These are phyloP conservation scores for Mycosphaerelloides madeirae DNA, from an alignment of 2,329 filamentous ascomycete species.

Conservation along the genomic window DNA sequence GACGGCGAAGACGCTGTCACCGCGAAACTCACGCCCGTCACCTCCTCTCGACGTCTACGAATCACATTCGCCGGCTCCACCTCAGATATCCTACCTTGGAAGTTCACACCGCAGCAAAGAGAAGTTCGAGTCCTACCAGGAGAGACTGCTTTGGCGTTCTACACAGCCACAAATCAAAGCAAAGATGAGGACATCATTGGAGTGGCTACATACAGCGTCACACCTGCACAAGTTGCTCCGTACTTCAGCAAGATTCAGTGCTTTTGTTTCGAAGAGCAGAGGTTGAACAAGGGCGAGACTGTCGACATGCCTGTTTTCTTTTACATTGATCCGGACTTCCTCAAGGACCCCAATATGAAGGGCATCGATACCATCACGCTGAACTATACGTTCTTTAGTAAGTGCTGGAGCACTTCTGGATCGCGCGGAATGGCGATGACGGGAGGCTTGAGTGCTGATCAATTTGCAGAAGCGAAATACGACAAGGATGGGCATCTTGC, in stretches of 20 bases:
- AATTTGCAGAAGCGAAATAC: slow-evolving; percentile 67
- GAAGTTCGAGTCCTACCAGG: slow-evolving; percentile 93
- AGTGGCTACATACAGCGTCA: slow-evolving; percentile 95
- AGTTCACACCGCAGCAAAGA: slow-evolving; percentile 92
- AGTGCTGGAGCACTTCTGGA: slow-evolving; percentile 43
- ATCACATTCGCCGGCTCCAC: slow-evolving; percentile 96
- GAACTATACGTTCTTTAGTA: slow-evolving; percentile 98
- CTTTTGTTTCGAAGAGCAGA: slow-evolving; percentile 96
- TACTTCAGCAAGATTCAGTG: slow-evolving; percentile 99
- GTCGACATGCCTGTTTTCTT: slow-evolving; percentile 99
- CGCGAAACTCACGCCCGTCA: slow-evolving; percentile 73
- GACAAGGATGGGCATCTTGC: slow-evolving; percentile 71
- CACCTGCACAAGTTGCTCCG: slow-evolving; percentile 87
- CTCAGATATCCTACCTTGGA: slow-evolving; percentile 93
- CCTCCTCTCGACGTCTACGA: slow-evolving; percentile 74
- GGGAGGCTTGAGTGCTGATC: slow-evolving; percentile 17
- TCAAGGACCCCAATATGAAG: slow-evolving; percentile 87
- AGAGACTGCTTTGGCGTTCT: slow-evolving; percentile 95
- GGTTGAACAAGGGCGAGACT: slow-evolving; percentile 88
- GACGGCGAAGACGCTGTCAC: slow-evolving; percentile 53
- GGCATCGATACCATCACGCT: slow-evolving; percentile 92
- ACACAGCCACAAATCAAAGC: slow-evolving; percentile 89
- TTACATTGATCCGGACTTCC: slow-evolving; percentile 93
- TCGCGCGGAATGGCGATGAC: not conserved
- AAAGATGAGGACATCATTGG: slow-evolving; percentile 86